A percentile compares a stretch with the other conserved stretches of the same genome.
These are phyloP conservation scores for Russula griseocarnosa DNA, from an alignment of 768 basidiomycete genomes.

Conservation along the genomic window DNA sequence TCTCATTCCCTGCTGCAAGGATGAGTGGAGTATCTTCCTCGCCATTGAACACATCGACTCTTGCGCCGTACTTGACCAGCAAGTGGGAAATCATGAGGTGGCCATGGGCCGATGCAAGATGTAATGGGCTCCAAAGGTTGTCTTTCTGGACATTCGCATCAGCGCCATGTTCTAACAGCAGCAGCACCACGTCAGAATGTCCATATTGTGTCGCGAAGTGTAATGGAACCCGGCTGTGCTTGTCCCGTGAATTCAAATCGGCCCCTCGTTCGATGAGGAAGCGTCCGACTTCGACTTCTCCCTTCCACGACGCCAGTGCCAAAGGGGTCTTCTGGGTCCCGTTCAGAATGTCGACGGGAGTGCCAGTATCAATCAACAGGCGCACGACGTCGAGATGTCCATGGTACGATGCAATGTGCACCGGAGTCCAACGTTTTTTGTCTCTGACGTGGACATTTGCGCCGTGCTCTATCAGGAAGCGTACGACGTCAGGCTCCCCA, in stretches of 20 bases:
- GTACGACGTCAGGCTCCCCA: background rate
- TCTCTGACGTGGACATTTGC: background rate
- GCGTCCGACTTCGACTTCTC: background rate
- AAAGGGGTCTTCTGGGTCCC: background rate
- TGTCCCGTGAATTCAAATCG: background rate
- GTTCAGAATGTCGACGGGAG: background rate
- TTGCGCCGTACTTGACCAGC: background rate
- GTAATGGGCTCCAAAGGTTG: background rate
- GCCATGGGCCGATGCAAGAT: background rate
- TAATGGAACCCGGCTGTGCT: background rate
- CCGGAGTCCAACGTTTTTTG: background rate
- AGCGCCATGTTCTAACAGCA: background rate
- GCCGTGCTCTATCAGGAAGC: background rate
- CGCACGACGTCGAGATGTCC: background rate
- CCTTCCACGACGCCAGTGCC: background rate
- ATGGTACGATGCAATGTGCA: background rate
- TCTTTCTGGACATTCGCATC: background rate
- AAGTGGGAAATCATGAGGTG: background rate
- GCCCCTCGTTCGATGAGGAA: background rate
- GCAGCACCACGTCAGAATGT: background rate
- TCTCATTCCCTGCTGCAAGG: background rate
- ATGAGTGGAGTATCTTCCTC: background rate
- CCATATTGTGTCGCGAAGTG: background rate
- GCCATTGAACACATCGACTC: background rate
- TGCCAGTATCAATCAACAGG: background rate